Conservation (phyloP, 2,329 filamentous ascomycete genomes). For the Metarhizium anisopliae region DNA sequence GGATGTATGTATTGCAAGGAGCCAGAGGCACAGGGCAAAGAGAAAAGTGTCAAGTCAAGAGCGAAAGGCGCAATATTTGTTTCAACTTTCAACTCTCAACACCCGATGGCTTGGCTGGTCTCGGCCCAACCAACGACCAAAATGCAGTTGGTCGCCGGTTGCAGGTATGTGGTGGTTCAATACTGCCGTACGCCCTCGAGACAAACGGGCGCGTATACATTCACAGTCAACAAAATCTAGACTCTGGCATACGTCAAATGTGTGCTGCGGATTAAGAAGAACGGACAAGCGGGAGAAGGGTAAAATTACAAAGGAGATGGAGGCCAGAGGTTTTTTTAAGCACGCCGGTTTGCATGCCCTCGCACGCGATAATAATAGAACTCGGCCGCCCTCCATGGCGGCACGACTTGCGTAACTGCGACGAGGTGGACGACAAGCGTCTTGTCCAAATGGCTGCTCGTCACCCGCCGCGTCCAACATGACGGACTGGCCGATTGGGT, state of each 20-base stretch:
- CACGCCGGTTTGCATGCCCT: too few species aligned
- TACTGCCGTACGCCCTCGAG: too few species aligned
- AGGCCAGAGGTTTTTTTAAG: too few species aligned
- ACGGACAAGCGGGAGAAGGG: too few species aligned
- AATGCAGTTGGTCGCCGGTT: not conserved
- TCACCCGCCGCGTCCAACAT: not conserved
- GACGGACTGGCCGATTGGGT: slow-evolving; percentile 5
- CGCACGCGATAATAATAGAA: too few species aligned
- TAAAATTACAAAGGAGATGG: too few species aligned
- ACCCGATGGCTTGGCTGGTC: not conserved
- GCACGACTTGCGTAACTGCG: too few species aligned
- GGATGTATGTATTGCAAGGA: not conserved
- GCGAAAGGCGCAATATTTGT: not conserved
- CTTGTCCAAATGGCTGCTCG: not conserved
- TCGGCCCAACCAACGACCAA: not conserved
- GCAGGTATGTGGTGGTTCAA: not conserved
- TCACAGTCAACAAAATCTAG: too few species aligned
- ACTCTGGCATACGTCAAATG: too few species aligned
- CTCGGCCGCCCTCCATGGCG: too few species aligned
- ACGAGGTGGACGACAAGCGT: not conserved
- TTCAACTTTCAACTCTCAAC: not conserved
- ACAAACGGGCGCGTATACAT: too few species aligned
- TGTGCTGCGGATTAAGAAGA: too few species aligned
- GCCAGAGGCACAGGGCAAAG: not conserved
- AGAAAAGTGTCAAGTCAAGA: not conserved